phyloP scores from a whole-genome alignment of 768 basidiomycete genomes.

The Hysterangium stoloniferum region DNA sequence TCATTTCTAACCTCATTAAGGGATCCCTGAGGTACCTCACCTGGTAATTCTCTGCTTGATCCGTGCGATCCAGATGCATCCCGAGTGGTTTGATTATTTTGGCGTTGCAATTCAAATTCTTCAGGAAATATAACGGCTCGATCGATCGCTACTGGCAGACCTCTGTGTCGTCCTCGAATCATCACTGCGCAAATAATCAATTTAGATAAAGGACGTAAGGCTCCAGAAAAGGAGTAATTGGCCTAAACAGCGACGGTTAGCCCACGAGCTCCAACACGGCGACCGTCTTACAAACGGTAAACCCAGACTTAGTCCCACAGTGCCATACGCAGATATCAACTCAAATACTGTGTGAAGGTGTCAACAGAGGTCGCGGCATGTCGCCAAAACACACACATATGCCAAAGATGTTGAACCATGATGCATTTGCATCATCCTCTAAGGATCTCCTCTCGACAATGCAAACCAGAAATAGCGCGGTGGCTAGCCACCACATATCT shows the following conservation, averaged over 20 bases:
- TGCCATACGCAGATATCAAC: slow-evolving; percentile 80
- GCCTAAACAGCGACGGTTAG: slow-evolving; percentile 35
- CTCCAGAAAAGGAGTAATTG: slow-evolving; percentile 76
- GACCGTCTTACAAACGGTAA: slow-evolving; percentile 57
- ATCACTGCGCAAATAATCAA: slow-evolving; percentile 82
- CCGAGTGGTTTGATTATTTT: too few species aligned
- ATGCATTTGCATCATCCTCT: slow-evolving; percentile 2
- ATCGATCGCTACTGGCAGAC: slow-evolving; percentile 81
- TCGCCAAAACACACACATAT: slow-evolving; percentile 40
- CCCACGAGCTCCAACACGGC: slow-evolving; percentile 5
- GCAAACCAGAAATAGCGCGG: slow-evolving; percentile 83
- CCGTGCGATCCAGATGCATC: too few species aligned
- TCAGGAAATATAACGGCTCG: slow-evolving; percentile 76
- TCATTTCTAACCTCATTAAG: too few species aligned
- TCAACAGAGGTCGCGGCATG: slow-evolving; percentile 22
- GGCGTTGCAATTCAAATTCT: slow-evolving; percentile 32
- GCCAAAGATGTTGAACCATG: slow-evolving; percentile 82
- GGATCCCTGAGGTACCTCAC: too few species aligned
- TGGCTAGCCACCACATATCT: slow-evolving; percentile 96
- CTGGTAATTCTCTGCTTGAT: too few species aligned
- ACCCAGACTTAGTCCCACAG: slow-evolving; percentile 85
- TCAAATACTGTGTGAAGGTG: slow-evolving; percentile 54
- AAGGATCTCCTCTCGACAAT: slow-evolving; percentile 55
- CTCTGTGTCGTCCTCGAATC: slow-evolving; percentile 89
- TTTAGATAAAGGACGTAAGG: slow-evolving; percentile 75